phyloP scores from a whole-genome alignment of 2,329 filamentous ascomycete species.

The Diaporthe eres region DNA sequence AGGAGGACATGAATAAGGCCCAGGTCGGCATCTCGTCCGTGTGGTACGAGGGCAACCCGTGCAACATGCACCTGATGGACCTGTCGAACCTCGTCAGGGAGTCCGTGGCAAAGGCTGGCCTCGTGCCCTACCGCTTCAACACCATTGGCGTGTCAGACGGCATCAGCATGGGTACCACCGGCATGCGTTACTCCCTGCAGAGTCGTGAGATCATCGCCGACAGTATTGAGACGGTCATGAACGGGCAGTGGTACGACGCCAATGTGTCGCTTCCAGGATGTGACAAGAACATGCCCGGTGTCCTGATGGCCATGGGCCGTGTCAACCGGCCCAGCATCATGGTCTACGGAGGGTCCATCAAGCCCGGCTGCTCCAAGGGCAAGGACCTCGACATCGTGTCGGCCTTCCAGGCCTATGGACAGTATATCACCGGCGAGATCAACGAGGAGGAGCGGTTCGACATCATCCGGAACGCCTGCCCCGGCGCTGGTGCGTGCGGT shows the following conservation, averaged over 20 bases:
- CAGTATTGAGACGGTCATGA: conserved; percentile 99
- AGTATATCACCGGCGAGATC: conserved; percentile 93
- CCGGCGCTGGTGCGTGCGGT: conserved; percentile 85
- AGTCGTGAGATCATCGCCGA: conserved; percentile 97
- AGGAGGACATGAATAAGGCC: conserved; percentile 93
- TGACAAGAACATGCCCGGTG: conserved; percentile 99
- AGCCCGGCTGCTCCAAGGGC: conserved; percentile 87
- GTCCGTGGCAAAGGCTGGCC: conserved; percentile 76
- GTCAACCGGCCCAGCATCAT: conserved; percentile 96
- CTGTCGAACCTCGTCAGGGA: conserved; percentile 82
- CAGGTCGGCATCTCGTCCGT: conserved; percentile 98
- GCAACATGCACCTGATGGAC: conserved; percentile 98
- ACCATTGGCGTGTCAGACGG: conserved; percentile 97
- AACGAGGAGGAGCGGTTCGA: conserved; percentile 92
- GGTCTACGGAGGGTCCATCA: conserved; percentile 97
- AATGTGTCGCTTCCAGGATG: conserved; percentile 98
- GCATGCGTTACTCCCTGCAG: conserved; percentile 96
- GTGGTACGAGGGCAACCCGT: conserved; percentile 98
- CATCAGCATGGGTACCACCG: conserved; percentile 97
- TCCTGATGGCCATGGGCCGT: conserved; percentile 92
- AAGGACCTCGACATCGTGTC: conserved; percentile 93
- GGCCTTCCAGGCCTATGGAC: conserved; percentile 97
- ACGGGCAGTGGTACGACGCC: conserved; percentile 98
- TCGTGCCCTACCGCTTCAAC: conserved; percentile 98
- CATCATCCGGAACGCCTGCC: conserved; percentile 93